A percentile compares a stretch with the other conserved stretches of the same genome.
Evolutionary conservation across 208 protist species (phyloP).

Genomic region (Trypanosoma melophagium): DNA sequence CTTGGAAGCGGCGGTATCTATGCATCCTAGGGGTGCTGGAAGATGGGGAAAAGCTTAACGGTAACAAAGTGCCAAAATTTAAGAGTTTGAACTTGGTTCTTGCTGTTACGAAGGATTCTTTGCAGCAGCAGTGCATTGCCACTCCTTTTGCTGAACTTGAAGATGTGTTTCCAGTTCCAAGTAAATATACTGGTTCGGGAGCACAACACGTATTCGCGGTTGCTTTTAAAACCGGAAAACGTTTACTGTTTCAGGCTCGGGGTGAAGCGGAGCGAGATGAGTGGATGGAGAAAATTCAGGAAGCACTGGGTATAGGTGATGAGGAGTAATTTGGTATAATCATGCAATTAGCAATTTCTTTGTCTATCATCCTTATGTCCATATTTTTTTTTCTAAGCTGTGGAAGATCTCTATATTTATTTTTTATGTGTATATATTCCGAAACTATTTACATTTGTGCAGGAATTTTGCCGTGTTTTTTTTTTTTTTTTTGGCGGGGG

Average conservation of each 20-base stretch:
- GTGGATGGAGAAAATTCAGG: slow-evolving; percentile 86
- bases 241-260: slow-evolving; percentile 69
- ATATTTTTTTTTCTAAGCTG: too few relatives aligned
- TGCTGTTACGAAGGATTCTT: slow-evolving; percentile 72
- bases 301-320: slow-evolving; percentile 72
- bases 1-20: slow-evolving; percentile 74
- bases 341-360: slow-evolving; percentile 6
- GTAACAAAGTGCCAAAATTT: slow-evolving; percentile 58
- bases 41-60: slow-evolving; percentile 44
- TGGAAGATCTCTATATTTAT: too few relatives aligned
- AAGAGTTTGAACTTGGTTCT: slow-evolving; percentile 69
- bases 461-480: too few relatives aligned
- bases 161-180: slow-evolving; percentile 75
- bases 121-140: slow-evolving; percentile 78
- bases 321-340: slow-evolving; percentile 44
- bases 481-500: too few relatives aligned
- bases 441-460: too few relatives aligned
- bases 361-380: too few relatives aligned
- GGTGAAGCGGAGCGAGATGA: slow-evolving; percentile 58
- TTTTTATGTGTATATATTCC: too few relatives aligned
- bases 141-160: slow-evolving; percentile 70
- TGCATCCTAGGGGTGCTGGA: slow-evolving; percentile 69
- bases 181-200: slow-evolving; percentile 75
- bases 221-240: too few relatives aligned
- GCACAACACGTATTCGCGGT: slow-evolving; percentile 68